Conservation (phyloP, 805 yeast genomes). For the Clavispora fructus region DNA sequence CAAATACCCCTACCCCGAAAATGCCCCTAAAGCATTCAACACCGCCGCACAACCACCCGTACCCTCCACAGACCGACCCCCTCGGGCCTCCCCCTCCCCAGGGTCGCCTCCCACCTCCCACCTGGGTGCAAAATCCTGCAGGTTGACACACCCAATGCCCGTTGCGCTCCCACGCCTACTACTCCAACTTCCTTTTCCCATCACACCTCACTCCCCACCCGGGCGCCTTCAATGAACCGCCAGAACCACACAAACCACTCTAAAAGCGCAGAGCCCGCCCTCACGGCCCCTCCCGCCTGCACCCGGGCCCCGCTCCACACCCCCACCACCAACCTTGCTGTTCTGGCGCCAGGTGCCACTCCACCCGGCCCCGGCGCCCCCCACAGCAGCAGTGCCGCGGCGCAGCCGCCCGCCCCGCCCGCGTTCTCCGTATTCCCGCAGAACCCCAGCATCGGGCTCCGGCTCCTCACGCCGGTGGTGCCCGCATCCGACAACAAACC, state of each 20-base stretch:
- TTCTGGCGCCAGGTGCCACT: neutral
- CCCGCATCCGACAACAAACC: constrained; percentile 64
- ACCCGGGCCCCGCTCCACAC: neutral
- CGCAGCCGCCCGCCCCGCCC: neutral
- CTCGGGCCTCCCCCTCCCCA: neutral
- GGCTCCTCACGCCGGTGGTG: constrained; percentile 64
- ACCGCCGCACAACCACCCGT: too few relatives aligned
- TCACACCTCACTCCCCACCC: neutral
- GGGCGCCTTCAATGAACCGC: neutral
- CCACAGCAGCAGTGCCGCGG: neutral
- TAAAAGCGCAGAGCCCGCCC: neutral
- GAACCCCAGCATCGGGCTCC: constrained; percentile 55
- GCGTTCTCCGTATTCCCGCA: constrained; percentile 6
- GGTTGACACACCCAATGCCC: neutral
- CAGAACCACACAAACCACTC: neutral
- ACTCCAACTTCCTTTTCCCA: neutral
- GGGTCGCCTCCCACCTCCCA: neutral
- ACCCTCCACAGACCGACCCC: too few relatives aligned
- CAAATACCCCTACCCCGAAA: too few relatives aligned
- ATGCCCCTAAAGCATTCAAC: too few relatives aligned
- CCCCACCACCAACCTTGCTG: neutral
- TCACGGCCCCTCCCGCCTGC: neutral
- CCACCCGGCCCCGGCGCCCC: neutral
- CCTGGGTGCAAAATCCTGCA: constrained; percentile 8
- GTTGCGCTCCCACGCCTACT: neutral